These are phyloP conservation scores for Xylaria intraflava DNA, from an alignment of 495 filamentous ascomycete genomes.

Conservation along the genomic window DNA sequence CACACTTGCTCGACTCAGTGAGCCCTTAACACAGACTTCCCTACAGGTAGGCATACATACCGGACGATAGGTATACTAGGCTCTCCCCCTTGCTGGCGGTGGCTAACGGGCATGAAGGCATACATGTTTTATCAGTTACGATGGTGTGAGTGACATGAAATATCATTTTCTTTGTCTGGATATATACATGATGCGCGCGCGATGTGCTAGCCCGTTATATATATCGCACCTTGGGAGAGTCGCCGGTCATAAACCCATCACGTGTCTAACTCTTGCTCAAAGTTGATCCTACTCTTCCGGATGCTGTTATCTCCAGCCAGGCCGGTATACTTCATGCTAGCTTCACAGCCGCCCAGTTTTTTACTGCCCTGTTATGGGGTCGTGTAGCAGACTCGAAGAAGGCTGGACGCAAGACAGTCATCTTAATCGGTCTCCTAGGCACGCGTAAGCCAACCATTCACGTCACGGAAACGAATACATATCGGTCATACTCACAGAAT, in stretches of 20 bases:
- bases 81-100: neutral
- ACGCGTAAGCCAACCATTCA: constrained; percentile 38
- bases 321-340: constrained; percentile 71
- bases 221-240: neutral
- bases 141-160: constrained; percentile 38
- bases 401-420: constrained; percentile 67
- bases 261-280: neutral
- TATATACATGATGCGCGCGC: neutral
- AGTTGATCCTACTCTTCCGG: constrained; percentile 53
- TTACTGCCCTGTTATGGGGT: constrained; percentile 82
- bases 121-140: constrained; percentile 78
- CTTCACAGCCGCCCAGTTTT: constrained; percentile 77
- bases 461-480: neutral
- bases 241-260: neutral
- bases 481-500: neutral
- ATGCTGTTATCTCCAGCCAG: constrained; percentile 66
- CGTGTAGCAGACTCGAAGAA: constrained; percentile 62
- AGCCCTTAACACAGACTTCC: constrained; percentile 72
- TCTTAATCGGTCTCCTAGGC: constrained; percentile 68
- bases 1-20: constrained; percentile 66
- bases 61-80: neutral
- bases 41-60: constrained; percentile 44
- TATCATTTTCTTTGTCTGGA: neutral
- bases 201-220: neutral
- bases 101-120: constrained; percentile 30